Evolutionary conservation across 78 protist species (phyloP).

Genomic region (Pigoraptor vietnamica): DNA sequence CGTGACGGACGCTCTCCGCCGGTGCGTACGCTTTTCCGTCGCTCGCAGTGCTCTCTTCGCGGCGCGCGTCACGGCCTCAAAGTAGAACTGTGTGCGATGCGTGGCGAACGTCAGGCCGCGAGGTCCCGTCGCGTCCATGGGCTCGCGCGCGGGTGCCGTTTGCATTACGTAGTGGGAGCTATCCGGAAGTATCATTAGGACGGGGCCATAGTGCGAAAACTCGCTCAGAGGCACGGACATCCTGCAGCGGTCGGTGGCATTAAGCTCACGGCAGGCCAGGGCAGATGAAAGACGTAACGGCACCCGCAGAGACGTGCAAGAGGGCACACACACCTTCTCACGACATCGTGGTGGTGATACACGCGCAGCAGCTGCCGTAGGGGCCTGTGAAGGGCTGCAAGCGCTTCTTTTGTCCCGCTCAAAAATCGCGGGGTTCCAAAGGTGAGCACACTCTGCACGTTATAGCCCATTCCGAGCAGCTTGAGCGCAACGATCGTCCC

Average conservation of each 20-base stretch:
- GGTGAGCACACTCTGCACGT: neutral
- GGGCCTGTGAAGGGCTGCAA: neutral
- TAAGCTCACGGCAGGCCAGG: neutral
- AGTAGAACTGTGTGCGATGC: neutral
- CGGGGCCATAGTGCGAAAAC: neutral
- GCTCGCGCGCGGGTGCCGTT: neutral
- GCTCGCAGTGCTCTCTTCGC: neutral
- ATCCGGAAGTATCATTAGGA: neutral
- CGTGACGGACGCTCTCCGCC: neutral
- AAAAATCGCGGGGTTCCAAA: neutral
- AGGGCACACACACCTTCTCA: neutral
- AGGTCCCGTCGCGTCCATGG: neutral
- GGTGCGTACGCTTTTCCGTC: neutral
- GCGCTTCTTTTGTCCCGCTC: neutral
- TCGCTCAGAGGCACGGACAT: neutral
- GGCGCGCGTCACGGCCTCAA: neutral
- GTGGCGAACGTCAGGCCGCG: neutral
- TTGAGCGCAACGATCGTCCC: neutral
- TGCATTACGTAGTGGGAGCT: neutral
- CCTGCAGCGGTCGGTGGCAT: neutral
- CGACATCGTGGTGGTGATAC: neutral
- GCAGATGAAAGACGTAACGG: neutral
- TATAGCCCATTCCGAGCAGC: neutral
- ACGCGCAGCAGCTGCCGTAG: neutral
- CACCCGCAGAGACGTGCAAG: neutral